Evolutionary conservation across 2,329 filamentous ascomycete genomes (phyloP), one percentile per base, ranked within the genome.

Genomic region (Periconia sp.): DNA sequence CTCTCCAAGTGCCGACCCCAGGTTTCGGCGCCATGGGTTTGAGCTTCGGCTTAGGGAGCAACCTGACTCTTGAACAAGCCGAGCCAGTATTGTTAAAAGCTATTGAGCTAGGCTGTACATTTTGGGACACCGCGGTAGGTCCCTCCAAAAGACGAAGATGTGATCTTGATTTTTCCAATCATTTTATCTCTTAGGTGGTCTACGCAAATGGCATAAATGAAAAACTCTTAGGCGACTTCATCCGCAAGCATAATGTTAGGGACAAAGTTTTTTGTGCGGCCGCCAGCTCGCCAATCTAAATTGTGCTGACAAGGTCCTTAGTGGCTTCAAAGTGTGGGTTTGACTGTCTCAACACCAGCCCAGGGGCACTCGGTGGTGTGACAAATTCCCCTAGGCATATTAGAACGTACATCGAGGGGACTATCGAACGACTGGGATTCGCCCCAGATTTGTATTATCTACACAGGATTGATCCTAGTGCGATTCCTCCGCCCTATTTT

Each of bases 1-100:
- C 52, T 29, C 16, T 56, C 4, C n/a, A 72, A 16, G 75, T 84
- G 21, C 70, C 77, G 1, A 66, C 69, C 5, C 56, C 81, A 9
- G 79, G 80, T 15, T 75, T 81, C 24, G 78, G 80, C n/a, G 66
- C 76, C n/a, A 82, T 82, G 79, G 78, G 79, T 3, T 50, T 75
- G 37, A 69, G 52, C 36, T 66, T 69, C 23, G 75, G 73, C 50
- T 75, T 79, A 41, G 77, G 77, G 39, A 57, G 52, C 29, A 42
- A 61, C 56, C 67, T 32, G 72, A 74, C 42, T 63, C 75, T 54
- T 5, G 54, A 62, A 9, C 74, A 81, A 24, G 66, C 74, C 10
- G 76, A 81, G 44, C 75, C 76, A 0, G 70, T 81, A 43, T 70
- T 72, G 6, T 61, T 82, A 3, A 73, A 70, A 18, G 73, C 73